Evolutionary conservation across 2,329 filamentous ascomycete species (phyloP).

Genomic region (Pyrenochaeta sp.): DNA sequence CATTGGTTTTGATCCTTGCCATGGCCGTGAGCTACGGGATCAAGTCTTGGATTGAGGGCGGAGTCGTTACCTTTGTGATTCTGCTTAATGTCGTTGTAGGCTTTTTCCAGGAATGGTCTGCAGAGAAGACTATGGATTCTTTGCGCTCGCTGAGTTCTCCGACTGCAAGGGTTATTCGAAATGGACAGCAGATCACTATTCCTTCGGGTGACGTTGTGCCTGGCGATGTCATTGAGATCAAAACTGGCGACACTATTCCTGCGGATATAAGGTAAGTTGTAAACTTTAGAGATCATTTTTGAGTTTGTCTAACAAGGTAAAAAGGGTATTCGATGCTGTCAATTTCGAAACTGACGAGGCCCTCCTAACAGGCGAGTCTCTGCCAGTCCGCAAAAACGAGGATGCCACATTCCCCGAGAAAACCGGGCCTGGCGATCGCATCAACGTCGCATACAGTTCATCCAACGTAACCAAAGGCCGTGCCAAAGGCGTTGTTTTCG

Average conservation of each 20-base stretch:
- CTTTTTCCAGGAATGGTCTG: conserved; percentile 56
- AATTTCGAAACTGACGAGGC: conserved; percentile 80
- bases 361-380: conserved; percentile 73
- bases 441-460: conserved; percentile 70
- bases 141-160: conserved; percentile 56
- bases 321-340: conserved; percentile 65
- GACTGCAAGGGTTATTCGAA: conserved; percentile 58
- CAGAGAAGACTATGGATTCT: conserved; percentile 60
- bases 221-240: conserved; percentile 70
- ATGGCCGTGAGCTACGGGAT: conserved; percentile 59
- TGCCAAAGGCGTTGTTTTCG: conserved; percentile 71
- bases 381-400: conserved; percentile 70
- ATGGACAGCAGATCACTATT: conserved; percentile 61
- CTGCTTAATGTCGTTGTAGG: conserved; percentile 55
- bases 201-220: conserved; percentile 67
- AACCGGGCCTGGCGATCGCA: conserved; percentile 70
- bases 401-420: conserved; percentile 60
- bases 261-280: conserved; percentile 62
- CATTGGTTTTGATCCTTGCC: conserved; percentile 64
- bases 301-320: background rate
- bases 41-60: conserved; percentile 57
- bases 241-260: conserved; percentile 72
- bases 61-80: conserved; percentile 56
- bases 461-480: conserved; percentile 75
- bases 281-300: background rate